These are phyloP conservation scores for Trichoderma brevicompactum DNA, from an alignment of 2,329 filamentous ascomycete genomes.

Conservation along the genomic window DNA sequence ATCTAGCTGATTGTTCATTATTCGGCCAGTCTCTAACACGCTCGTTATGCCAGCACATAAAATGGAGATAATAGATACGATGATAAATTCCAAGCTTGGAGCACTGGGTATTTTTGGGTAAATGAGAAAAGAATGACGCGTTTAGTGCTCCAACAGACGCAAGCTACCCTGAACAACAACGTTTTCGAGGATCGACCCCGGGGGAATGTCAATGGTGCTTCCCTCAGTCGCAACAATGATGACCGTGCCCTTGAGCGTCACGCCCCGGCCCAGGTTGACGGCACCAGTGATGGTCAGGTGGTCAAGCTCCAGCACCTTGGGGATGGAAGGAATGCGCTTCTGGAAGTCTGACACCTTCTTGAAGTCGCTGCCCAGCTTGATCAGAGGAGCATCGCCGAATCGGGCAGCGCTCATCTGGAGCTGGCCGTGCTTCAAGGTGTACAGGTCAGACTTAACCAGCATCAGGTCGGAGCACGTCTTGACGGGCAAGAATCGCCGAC, in stretches of 20 bases:
- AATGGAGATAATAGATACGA: conserved; percentile 24
- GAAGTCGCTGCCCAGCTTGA: conserved; percentile 99
- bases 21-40: conserved; percentile 10
- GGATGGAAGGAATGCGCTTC: conserved; percentile 83
- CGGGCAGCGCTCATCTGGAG: conserved; percentile 95
- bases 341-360: conserved; percentile 99
- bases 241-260: conserved; percentile 96
- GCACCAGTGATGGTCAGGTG: conserved; percentile 97
- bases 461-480: conserved; percentile 99
- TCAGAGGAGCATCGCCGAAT: conserved; percentile 94
- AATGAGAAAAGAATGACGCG: conserved; percentile 11
- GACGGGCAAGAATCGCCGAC: conserved; percentile 96
- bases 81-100: conserved; percentile 23
- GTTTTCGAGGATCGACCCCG: conserved; percentile 96
- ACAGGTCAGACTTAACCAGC: conserved; percentile 99
- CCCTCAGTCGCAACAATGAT: conserved; percentile 99
- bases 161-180: conserved; percentile 98
- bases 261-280: conserved; percentile 93
- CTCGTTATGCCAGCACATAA: conserved; percentile 22
- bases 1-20: conserved; percentile 19
- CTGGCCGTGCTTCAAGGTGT: conserved; percentile 98
- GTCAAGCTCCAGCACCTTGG: conserved; percentile 88
- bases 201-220: conserved; percentile 96
- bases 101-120: conserved; percentile 24
- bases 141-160: conserved; percentile 69